phyloP scores from a whole-genome alignment of 164 flowering plant species.

The Liquidambar formosana region DNA sequence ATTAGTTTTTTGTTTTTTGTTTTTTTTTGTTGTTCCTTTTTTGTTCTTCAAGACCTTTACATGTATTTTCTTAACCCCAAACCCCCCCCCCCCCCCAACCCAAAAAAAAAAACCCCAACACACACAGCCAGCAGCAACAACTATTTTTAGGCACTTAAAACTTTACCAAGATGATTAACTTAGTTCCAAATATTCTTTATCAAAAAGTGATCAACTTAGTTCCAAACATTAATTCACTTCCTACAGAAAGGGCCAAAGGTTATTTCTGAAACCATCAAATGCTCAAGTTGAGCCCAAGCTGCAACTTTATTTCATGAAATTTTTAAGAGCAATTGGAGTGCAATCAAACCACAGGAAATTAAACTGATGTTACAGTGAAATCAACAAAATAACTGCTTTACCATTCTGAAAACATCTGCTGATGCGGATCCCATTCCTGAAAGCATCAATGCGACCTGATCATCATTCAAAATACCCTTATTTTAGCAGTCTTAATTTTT shows the following conservation, averaged over 20 bases:
- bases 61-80: too few relatives aligned
- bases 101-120: too few relatives aligned
- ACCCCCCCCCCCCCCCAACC: too few relatives aligned
- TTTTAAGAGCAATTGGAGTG: neutral
- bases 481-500: neutral
- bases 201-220: too few relatives aligned
- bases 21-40: too few relatives aligned
- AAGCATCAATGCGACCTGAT: constrained; percentile 73
- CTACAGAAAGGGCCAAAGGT: neutral
- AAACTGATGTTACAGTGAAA: neutral
- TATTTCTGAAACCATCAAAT: neutral
- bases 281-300: neutral
- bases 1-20: too few relatives aligned
- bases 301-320: neutral
- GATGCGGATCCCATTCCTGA: constrained; percentile 64
- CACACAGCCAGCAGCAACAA: too few relatives aligned
- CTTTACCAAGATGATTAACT: too few relatives aligned
- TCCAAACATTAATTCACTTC: neutral
- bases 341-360: neutral
- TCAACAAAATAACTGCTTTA: constrained; percentile 3
- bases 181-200: too few relatives aligned
- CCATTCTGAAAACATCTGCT: constrained; percentile 60
- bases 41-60: too few relatives aligned
- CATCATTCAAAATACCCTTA: constrained; percentile 9
- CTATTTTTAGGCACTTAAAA: too few relatives aligned